Evolutionary conservation across 1,284 basidiomycete genomes (phyloP).

Genomic region (Mycena sp.): DNA sequence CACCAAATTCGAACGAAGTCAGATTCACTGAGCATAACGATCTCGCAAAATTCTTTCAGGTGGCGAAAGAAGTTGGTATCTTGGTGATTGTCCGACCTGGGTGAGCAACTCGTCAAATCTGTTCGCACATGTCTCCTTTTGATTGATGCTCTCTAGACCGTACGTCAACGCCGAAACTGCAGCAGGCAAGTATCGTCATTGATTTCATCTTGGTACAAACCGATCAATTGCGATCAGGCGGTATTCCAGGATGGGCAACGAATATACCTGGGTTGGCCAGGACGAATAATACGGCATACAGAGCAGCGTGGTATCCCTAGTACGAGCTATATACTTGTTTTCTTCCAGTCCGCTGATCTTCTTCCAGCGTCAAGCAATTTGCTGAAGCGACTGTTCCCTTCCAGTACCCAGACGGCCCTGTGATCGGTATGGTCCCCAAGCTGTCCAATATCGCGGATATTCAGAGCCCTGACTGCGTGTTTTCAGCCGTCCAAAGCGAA

Average conservation of each 20-base stretch:
- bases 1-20: constrained; percentile 43
- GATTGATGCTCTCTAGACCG: constrained; percentile 31
- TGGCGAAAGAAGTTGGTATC: constrained; percentile 55
- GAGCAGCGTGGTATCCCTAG: constrained; percentile 57
- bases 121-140: not conserved
- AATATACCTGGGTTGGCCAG: constrained; percentile 52
- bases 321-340: constrained; percentile 24
- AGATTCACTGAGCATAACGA: constrained; percentile 48
- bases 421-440: constrained; percentile 44
- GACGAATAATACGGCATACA: constrained; percentile 54
- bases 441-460: too few species aligned
- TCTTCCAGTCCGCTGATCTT: not conserved
- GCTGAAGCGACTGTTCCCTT: constrained; percentile 51
- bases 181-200: constrained; percentile 41
- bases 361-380: constrained; percentile 45
- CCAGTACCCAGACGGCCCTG: constrained; percentile 54
- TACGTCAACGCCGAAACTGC: constrained; percentile 51
- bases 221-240: constrained; percentile 42
- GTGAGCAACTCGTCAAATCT: constrained; percentile 24
- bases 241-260: constrained; percentile 60
- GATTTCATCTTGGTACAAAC: not conserved
- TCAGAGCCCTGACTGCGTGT: too few species aligned
- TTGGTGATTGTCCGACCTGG: constrained; percentile 57
- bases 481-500: constrained; percentile 55
- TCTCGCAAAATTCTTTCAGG: constrained; percentile 49